Percentiles rank a stretch among this genome's conserved stretches.
These are phyloP conservation scores for Tolypocladium nubicola DNA, from an alignment of 2,329 filamentous ascomycete genomes.

Conservation along the genomic window DNA sequence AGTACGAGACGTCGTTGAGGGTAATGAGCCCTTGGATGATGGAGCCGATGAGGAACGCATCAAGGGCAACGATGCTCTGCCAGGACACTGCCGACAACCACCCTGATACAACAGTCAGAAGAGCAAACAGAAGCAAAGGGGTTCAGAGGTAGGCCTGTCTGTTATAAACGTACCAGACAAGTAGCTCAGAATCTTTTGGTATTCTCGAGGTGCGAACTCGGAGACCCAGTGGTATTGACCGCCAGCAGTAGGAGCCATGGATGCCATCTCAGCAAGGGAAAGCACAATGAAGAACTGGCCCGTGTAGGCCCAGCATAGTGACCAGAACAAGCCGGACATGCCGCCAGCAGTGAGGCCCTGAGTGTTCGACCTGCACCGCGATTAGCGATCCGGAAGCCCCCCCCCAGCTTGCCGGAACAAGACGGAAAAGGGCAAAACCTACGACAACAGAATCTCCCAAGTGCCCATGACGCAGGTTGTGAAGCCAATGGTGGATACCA, in stretches of 20 bases:
- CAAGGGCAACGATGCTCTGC: constrained; percentile 29
- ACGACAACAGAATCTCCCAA: constrained; percentile 30
- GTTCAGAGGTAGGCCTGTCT: background rate
- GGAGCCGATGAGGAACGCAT: constrained; percentile 31
- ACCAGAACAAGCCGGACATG: constrained; percentile 9
- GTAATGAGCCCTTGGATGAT: constrained; percentile 33
- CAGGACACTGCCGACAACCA: constrained; percentile 32
- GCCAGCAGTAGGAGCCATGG: constrained; percentile 44
- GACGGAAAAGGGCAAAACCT: constrained; percentile 25
- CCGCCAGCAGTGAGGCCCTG: constrained; percentile 8
- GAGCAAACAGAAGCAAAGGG: background rate
- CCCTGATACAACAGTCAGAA: constrained; percentile 13
- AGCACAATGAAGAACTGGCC: constrained; percentile 23
- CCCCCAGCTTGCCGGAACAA: background rate
- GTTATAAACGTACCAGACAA: background rate
- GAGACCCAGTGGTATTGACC: constrained; percentile 51
- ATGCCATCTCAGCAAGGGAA: constrained; percentile 39
- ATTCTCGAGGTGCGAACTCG: constrained; percentile 35
- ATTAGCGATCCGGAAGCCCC: background rate
- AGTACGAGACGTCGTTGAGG: constrained; percentile 12
- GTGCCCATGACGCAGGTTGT: constrained; percentile 33
- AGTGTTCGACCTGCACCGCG: constrained; percentile 23
- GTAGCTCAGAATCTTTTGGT: constrained; percentile 45
- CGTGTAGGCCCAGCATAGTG: constrained; percentile 6
- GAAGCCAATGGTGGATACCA: constrained; percentile 35